These are phyloP conservation scores for Cunninghamia lanceolata DNA, from an alignment of 75 land plant species.

Conservation along the genomic window DNA sequence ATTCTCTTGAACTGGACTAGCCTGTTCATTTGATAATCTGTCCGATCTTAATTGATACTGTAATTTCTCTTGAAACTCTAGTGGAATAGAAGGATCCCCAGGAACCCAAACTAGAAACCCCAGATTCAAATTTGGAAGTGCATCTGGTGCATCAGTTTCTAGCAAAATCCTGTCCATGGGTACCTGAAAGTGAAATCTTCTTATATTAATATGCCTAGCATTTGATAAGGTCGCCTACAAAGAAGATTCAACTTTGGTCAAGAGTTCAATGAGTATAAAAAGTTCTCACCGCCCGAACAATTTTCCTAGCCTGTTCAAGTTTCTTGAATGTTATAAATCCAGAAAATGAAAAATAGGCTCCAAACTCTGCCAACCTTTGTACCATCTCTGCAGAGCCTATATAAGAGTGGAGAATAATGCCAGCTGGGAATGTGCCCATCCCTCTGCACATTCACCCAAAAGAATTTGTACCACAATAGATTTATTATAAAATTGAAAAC, in stretches of 20 bases:
- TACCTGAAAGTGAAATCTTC: constrained; percentile 30
- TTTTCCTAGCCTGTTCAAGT: constrained; percentile 62
- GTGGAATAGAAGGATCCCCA: constrained; percentile 37
- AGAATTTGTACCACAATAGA: background rate
- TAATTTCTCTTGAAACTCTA: constrained; percentile 16
- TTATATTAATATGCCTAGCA: constrained; percentile 4
- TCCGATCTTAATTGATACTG: background rate
- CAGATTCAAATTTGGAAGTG: constrained; percentile 41
- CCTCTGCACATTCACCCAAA: constrained; percentile 23
- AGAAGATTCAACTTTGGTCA: background rate
- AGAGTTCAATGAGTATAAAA: background rate
- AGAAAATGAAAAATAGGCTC: constrained; percentile 95
- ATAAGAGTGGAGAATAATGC: constrained; percentile 90
- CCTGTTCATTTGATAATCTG: background rate
- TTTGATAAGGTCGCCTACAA: background rate
- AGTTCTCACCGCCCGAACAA: constrained; percentile 55
- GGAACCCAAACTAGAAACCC: constrained; percentile 48
- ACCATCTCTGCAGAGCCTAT: constrained; percentile 90
- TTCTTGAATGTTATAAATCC: constrained; percentile 76
- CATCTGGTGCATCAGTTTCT: constrained; percentile 92
- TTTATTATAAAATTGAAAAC: background rate
- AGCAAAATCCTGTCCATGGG: constrained; percentile 71
- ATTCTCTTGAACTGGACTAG: background rate
- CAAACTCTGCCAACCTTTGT: constrained; percentile 62
- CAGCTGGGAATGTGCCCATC: constrained; percentile 86